These are phyloP conservation scores for Myriosclerotinia curreyana DNA, from an alignment of 2,329 filamentous ascomycete species.

Conservation along the genomic window DNA sequence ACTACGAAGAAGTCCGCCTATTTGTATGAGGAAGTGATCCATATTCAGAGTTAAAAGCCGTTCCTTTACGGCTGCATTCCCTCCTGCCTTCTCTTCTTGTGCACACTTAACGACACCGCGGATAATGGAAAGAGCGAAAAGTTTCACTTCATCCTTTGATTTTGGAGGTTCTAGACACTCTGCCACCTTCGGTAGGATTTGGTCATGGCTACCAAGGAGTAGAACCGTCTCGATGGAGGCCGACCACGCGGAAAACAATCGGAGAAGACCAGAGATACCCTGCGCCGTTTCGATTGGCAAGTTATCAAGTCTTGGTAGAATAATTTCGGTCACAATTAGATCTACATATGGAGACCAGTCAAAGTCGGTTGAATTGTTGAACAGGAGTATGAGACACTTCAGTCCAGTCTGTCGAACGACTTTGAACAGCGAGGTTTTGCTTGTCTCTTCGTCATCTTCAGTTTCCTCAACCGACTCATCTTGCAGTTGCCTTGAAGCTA, in stretches of 20 bases:
- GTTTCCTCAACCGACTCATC: slow-evolving; percentile 38
- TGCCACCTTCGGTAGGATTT: slow-evolving; percentile 65
- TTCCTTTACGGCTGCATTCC: slow-evolving; percentile 49
- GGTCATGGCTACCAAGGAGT: slow-evolving; percentile 61
- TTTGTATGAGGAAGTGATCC: slow-evolving; percentile 61
- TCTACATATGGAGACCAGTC: slow-evolving; percentile 71
- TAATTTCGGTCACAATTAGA: slow-evolving; percentile 68
- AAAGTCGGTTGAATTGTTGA: slow-evolving; percentile 66
- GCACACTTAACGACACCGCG: slow-evolving; percentile 63
- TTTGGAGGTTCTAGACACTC: slow-evolving; percentile 69
- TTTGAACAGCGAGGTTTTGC: slow-evolving; percentile 57
- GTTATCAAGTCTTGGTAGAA: slow-evolving; percentile 73
- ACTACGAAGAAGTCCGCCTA: slow-evolving; percentile 64
- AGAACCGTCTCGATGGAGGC: slow-evolving; percentile 61
- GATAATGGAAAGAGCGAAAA: slow-evolving; percentile 75
- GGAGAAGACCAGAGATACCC: slow-evolving; percentile 78
- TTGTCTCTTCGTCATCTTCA: slow-evolving; percentile 39
- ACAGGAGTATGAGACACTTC: slow-evolving; percentile 77
- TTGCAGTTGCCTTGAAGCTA: slow-evolving; percentile 60
- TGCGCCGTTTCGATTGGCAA: slow-evolving; percentile 85
- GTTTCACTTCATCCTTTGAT: slow-evolving; percentile 81
- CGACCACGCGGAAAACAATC: slow-evolving; percentile 79
- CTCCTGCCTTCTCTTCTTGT: slow-evolving; percentile 52
- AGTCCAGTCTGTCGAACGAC: slow-evolving; percentile 69
- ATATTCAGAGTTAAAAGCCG: slow-evolving; percentile 57